Conservation (phyloP, 495 filamentous ascomycete species). For the Xylaria scruposa region DNA sequence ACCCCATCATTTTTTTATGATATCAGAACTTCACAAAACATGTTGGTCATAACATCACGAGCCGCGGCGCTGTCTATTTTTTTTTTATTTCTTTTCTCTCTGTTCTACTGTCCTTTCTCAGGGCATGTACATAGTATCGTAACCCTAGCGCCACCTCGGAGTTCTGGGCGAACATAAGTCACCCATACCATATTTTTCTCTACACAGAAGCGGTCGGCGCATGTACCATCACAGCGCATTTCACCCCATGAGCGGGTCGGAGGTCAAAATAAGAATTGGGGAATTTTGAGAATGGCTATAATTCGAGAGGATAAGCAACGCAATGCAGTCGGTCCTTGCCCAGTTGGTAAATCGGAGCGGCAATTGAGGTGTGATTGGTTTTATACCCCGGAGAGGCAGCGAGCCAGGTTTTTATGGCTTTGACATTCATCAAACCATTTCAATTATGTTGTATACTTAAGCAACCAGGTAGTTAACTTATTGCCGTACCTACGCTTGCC, state of each 20-base stretch:
- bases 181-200: background rate
- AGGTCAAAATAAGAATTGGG: background rate
- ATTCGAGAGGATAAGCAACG: background rate
- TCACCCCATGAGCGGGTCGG: background rate
- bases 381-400: background rate
- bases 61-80: conserved; percentile 6
- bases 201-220: background rate
- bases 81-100: background rate
- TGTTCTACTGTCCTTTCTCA: background rate
- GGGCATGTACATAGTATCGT: conserved; percentile 11
- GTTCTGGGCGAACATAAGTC: background rate
- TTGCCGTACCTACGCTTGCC: background rate
- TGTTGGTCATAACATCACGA: background rate
- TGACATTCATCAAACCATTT: background rate
- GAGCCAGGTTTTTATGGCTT: background rate
- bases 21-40: background rate
- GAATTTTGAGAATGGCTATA: background rate
- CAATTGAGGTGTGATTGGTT: background rate
- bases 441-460: background rate
- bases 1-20: background rate
- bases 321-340: background rate
- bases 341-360: background rate
- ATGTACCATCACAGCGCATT: background rate
- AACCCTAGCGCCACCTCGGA: conserved; percentile 21
- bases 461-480: background rate